Base-by-base conservation (phyloP, 2,329 filamentous ascomycete species). In the Trichoderma semiorbis region DNA sequence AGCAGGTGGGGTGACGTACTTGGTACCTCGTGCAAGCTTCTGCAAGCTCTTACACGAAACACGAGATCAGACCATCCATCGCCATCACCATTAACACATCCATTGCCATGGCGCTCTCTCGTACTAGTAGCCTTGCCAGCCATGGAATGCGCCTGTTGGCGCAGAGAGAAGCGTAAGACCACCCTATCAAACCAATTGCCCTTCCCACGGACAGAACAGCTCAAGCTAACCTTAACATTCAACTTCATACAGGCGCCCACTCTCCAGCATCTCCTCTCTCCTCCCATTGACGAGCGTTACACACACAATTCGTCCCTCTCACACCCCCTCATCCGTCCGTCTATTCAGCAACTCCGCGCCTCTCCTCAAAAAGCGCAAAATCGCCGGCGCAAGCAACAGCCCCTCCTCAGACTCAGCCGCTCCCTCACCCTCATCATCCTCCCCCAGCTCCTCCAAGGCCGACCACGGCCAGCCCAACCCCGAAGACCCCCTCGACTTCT, bases 401-500 rank as follows among this genome's bases (percentile, higher is more conserved):
- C 78, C 79, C 26, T 72, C 47, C 72, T 74, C 57, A 36, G 58
- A 36, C 24, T 36, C 18, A 12, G 7, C 43, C 43, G 43, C 18
- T 26, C 6, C 34, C 24, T 8, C 67, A 72, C 70, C 7, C 69
- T 75, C 58, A 61, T 50, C 76, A 10, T 58, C 75, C 32, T 32
- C 77, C 7, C 30, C 75, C 53, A 55, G 75, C 34, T 39, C 39
- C 16, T 74, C 75, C 24, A 69, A 75, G 16, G 75, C 75, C 57
- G 74, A 69, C 57, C 12, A 32, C 30, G 70, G 75, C 53, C 75
- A 79, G 24, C 78, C 84, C 21, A 77, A 81, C 76, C 78, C 81
- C 5, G 78, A 82, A 28, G 81, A 87, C 47, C 85, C 85, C 14
- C 83, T 85, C 77, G 81, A 88, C 80, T 83, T 88, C 75, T 80